These are phyloP conservation scores for Lagenaria siceraria DNA, from an alignment of 306 rosid genomes.

Conservation along the genomic window DNA sequence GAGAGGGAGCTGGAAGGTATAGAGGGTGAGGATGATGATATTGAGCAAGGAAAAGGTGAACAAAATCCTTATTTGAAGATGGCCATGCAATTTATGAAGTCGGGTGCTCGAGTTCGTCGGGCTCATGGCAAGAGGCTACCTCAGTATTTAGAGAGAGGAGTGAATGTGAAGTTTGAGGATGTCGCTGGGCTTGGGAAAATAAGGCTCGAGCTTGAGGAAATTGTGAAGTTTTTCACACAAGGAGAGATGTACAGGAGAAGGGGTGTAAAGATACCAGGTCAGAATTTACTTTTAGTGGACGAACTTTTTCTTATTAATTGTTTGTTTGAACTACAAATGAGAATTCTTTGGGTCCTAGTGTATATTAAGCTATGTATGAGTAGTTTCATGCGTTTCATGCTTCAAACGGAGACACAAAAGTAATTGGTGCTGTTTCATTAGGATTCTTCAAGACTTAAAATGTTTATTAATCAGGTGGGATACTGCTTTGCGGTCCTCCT, in stretches of 20 bases:
- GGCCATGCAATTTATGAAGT: conserved; percentile 94
- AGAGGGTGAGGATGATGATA: conserved; percentile 49
- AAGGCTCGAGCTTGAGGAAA: conserved; percentile 95
- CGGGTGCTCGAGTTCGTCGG: conserved; percentile 84
- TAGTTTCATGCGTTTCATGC: neutral
- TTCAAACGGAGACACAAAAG: neutral
- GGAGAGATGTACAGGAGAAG: conserved; percentile 92
- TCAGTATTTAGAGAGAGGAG: conserved; percentile 85
- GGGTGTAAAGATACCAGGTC: conserved; percentile 96
- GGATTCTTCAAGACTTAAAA: conserved; percentile 11
- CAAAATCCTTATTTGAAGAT: conserved; percentile 66
- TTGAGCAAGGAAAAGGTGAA: conserved; percentile 57
- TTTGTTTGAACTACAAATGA: neutral
- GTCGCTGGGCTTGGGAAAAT: conserved; percentile 97
- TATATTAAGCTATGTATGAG: neutral
- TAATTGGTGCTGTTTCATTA: neutral
- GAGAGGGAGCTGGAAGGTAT: conserved; percentile 59
- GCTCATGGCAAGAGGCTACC: conserved; percentile 65
- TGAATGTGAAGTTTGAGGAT: conserved; percentile 84
- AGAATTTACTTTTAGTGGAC: neutral
- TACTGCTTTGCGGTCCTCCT: conserved; percentile 97
- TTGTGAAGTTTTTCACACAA: conserved; percentile 96
- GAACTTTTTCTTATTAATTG: neutral
- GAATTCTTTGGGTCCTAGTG: neutral
- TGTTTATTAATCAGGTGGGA: conserved; percentile 67